A percentile compares a stretch with the other conserved stretches of the same genome.
Conservation (phyloP, 2,329 filamentous ascomycete species). For the Diaporthe citri region DNA sequence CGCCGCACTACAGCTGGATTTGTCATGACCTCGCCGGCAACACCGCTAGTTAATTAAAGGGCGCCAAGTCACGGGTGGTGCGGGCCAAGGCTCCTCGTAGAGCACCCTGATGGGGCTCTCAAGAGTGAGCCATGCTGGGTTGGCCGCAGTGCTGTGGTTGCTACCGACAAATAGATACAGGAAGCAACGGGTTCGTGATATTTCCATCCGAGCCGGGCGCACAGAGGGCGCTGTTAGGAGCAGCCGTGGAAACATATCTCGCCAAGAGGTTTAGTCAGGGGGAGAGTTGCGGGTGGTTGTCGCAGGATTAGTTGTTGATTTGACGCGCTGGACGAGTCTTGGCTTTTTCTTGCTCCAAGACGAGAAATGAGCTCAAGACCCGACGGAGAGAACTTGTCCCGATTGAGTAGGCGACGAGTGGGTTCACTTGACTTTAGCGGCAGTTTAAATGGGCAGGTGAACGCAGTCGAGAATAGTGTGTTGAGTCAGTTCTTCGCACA, state of each 20-base stretch:
- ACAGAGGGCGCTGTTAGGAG: neutral
- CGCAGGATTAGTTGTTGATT: neutral
- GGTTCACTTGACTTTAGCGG: neutral
- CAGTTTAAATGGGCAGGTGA: neutral
- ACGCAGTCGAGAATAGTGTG: neutral
- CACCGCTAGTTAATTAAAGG: constrained; percentile 5
- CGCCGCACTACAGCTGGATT: neutral
- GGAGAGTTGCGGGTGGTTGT: neutral
- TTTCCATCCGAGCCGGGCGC: neutral
- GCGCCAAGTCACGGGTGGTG: neutral
- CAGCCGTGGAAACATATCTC: neutral
- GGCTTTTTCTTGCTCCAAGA: constrained; percentile 3
- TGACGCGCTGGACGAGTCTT: neutral
- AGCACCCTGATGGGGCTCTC: neutral
- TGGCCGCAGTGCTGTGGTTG: neutral
- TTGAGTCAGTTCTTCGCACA: neutral
- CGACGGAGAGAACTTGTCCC: neutral
- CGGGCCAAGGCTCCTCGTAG: neutral
- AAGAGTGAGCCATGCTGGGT: neutral
- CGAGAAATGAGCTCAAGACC: constrained; percentile 2
- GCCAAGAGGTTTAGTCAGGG: constrained; percentile 17
- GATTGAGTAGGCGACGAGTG: neutral
- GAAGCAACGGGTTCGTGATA: neutral
- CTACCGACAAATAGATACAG: neutral
- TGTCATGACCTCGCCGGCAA: neutral